phyloP scores from a whole-genome alignment of 2,329 filamentous ascomycete species.

The Didymella pomorum region DNA sequence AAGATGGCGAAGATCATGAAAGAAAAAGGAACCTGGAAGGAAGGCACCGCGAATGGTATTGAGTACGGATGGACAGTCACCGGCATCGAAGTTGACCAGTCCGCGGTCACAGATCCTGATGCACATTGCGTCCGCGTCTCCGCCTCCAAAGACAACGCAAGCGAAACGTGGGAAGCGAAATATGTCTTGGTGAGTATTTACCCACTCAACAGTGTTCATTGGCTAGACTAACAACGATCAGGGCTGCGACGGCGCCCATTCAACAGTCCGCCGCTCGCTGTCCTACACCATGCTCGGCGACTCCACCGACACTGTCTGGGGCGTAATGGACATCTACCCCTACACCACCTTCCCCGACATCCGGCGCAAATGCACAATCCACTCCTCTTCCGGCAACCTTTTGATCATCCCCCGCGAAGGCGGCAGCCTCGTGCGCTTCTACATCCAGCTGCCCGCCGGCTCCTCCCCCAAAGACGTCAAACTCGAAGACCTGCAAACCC shows the following conservation, averaged over 20 bases:
- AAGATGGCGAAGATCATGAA: constrained; percentile 55
- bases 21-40: constrained; percentile 38
- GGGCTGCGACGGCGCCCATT: constrained; percentile 64
- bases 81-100: constrained; percentile 60
- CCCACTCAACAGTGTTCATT: neutral
- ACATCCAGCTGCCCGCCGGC: constrained; percentile 65
- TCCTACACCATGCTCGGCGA: constrained; percentile 67
- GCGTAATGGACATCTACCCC: constrained; percentile 63
- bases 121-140: constrained; percentile 45
- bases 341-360: constrained; percentile 61
- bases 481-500: constrained; percentile 61
- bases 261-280: constrained; percentile 59
- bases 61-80: constrained; percentile 65
- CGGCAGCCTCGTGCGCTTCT: constrained; percentile 66
- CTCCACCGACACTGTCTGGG: constrained; percentile 65
- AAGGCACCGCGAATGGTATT: constrained; percentile 51
- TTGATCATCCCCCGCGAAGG: constrained; percentile 64
- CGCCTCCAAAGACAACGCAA: constrained; percentile 41
- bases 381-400: constrained; percentile 56
- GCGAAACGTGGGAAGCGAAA: constrained; percentile 47
- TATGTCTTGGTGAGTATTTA: constrained; percentile 48
- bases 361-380: constrained; percentile 59
- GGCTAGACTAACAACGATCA: constrained; percentile 17
- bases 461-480: constrained; percentile 62
- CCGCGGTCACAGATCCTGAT: constrained; percentile 40